phyloP scores from a whole-genome alignment of 139 green algal species.

The Chloropicon primus region DNA sequence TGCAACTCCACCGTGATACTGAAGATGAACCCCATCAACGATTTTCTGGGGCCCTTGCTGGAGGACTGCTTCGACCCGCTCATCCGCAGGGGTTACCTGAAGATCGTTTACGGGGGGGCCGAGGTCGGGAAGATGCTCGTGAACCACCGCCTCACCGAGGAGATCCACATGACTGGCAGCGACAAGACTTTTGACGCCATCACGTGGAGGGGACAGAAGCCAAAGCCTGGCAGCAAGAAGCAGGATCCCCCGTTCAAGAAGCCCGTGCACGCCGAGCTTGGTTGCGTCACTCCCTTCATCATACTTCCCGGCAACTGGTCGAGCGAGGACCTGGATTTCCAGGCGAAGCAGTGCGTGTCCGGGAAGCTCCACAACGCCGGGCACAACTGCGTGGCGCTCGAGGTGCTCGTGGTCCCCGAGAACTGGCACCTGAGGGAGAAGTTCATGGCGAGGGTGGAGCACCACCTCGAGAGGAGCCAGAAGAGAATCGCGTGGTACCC shows the following conservation, averaged over 20 bases:
- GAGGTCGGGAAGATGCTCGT: constrained; percentile 38
- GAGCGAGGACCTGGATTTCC: constrained; percentile 53
- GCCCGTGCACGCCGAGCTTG: constrained; percentile 57
- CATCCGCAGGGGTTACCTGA: constrained; percentile 41
- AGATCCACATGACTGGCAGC: constrained; percentile 63
- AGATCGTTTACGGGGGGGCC: constrained; percentile 54
- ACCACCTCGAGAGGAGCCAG: neutral
- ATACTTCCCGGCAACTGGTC: constrained; percentile 46
- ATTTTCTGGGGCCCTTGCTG: constrained; percentile 33
- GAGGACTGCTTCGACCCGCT: constrained; percentile 37
- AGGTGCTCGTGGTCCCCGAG: constrained; percentile 54
- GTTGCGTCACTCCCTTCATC: constrained; percentile 72
- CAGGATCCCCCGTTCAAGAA: constrained; percentile 17
- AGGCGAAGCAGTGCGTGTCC: constrained; percentile 41
- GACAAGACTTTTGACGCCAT: constrained; percentile 62
- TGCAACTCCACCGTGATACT: constrained; percentile 53
- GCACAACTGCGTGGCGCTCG: constrained; percentile 64
- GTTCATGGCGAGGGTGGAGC: constrained; percentile 31
- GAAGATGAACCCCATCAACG: constrained; percentile 72
- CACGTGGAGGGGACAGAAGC: constrained; percentile 34
- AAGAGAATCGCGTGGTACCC: neutral
- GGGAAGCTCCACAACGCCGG: constrained; percentile 47
- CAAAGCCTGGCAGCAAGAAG: constrained; percentile 8
- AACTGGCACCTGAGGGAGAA: constrained; percentile 47
- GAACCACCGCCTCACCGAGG: constrained; percentile 29